A percentile compares a stretch with the other conserved stretches of the same genome.
Conservation (phyloP, 2,329 filamentous ascomycete species). For the Fusarium penzigii region DNA sequence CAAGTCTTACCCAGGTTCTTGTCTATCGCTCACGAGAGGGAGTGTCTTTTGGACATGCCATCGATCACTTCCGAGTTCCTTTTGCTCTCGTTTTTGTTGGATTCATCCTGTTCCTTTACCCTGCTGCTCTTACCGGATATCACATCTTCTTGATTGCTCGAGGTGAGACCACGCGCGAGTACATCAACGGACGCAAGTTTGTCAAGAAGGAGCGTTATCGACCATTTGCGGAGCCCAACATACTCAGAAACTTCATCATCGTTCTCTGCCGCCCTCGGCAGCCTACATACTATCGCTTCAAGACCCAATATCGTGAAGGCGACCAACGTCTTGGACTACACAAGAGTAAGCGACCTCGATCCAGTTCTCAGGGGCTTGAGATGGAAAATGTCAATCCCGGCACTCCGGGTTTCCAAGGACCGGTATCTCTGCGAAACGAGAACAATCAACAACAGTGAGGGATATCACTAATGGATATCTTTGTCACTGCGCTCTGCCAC, state of each 20-base stretch:
- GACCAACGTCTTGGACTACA: slow-evolving; percentile 77
- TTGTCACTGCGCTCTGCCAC: slow-evolving; percentile 1
- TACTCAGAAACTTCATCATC: slow-evolving; percentile 75
- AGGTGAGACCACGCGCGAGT: slow-evolving; percentile 94
- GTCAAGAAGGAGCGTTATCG: slow-evolving; percentile 86
- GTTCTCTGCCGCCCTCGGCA: slow-evolving; percentile 82
- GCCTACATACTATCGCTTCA: slow-evolving; percentile 89
- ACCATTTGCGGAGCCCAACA: slow-evolving; percentile 79
- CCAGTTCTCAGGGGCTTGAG: slow-evolving; percentile 70
- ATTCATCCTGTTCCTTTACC: slow-evolving; percentile 74
- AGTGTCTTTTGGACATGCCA: slow-evolving; percentile 68
- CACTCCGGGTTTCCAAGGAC: slow-evolving; percentile 55
- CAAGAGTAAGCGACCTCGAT: slow-evolving; percentile 42
- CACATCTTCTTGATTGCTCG: slow-evolving; percentile 88
- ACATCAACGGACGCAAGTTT: slow-evolving; percentile 95
- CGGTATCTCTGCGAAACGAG: slow-evolving; percentile 46
- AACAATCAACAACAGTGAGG: slow-evolving; percentile 21
- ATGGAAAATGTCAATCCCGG: slow-evolving; percentile 66
- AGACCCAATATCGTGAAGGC: slow-evolving; percentile 71
- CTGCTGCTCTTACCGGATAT: slow-evolving; percentile 79
- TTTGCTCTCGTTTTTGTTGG: slow-evolving; percentile 90
- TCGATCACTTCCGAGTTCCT: slow-evolving; percentile 72
- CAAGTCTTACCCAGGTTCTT: slow-evolving; percentile 78
- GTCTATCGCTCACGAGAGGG: slow-evolving; percentile 65
- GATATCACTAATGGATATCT: slow-evolving; percentile 1